Percentiles rank a stretch among this genome's conserved stretches.
Conservation (phyloP, 768 basidiomycete species). For the Tricholoma hemisulphureum region DNA sequence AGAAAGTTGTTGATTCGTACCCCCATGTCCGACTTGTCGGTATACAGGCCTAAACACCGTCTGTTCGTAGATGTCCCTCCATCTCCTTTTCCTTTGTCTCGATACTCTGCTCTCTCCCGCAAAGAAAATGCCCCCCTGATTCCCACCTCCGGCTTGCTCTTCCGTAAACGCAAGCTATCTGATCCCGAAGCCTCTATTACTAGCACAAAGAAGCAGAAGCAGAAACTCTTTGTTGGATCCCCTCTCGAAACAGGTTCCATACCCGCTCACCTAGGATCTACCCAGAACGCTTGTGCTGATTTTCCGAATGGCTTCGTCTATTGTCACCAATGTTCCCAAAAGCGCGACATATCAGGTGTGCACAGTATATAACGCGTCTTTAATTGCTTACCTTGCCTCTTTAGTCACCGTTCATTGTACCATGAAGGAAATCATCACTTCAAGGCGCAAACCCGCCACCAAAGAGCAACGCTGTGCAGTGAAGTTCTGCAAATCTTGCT, state of each 20-base stretch:
- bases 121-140: conserved; percentile 49
- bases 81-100: conserved; percentile 38
- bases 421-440: conserved; percentile 19
- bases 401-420: conserved; percentile 37
- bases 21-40: conserved; percentile 30
- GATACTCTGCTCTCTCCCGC: conserved; percentile 2
- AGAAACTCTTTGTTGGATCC: conserved; percentile 22
- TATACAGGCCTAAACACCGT: conserved; percentile 36
- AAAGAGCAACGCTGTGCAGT: conserved; percentile 46
- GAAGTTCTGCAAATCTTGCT: conserved; percentile 64
- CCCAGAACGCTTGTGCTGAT: conserved; percentile 27
- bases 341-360: conserved; percentile 52
- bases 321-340: conserved; percentile 74
- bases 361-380: conserved; percentile 7
- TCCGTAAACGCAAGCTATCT: conserved; percentile 51
- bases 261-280: conserved; percentile 11
- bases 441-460: conserved; percentile 17
- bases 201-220: conserved; percentile 37
- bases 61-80: conserved; percentile 62
- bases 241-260: conserved; percentile 17
- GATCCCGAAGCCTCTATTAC: conserved; percentile 29
- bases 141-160: conserved; percentile 20
- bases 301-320: conserved; percentile 46
- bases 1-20: conserved; percentile 18
- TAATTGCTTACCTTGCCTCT: neutral